phyloP scores from a whole-genome alignment of 2,329 filamentous ascomycete genomes.

The Lasiodiplodia sp. region DNA sequence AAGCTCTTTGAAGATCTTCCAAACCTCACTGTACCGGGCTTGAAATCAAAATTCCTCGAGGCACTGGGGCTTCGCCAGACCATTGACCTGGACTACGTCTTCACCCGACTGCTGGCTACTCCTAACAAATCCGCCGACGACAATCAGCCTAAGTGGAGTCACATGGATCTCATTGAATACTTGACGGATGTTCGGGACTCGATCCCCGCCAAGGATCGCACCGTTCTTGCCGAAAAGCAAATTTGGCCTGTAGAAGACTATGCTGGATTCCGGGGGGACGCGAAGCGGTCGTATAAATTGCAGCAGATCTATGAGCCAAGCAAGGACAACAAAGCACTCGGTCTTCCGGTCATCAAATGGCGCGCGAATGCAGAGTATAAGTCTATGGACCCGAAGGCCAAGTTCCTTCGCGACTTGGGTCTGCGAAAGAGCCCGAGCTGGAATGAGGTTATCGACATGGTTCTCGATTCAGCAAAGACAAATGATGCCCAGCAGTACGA shows the following conservation, averaged over 20 bases:
- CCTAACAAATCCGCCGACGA: slow-evolving; percentile 11
- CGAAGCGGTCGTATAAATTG: slow-evolving; percentile 44
- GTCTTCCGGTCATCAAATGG: slow-evolving; percentile 64
- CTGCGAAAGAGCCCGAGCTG: slow-evolving; percentile 24
- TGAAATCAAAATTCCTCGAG: slow-evolving; percentile 89
- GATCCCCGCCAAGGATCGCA: slow-evolving; percentile 76
- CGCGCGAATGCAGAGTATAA: slow-evolving; percentile 39
- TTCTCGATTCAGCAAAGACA: slow-evolving; percentile 8
- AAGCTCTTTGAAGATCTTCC: slow-evolving; percentile 95
- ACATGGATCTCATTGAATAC: slow-evolving; percentile 94
- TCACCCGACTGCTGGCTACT: slow-evolving; percentile 69
- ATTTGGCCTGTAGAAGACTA: slow-evolving; percentile 30
- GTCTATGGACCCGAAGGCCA: slow-evolving; percentile 39
- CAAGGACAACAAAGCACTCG: slow-evolving; percentile 61
- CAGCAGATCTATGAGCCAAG: slow-evolving; percentile 47
- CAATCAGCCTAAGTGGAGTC: slow-evolving; percentile 75
- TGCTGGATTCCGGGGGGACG: slow-evolving; percentile 34
- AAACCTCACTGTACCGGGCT: slow-evolving; percentile 72
- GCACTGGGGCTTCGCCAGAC: slow-evolving; percentile 93
- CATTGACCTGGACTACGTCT: slow-evolving; percentile 91
- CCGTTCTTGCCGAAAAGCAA: slow-evolving; percentile 52
- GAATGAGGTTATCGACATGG: slow-evolving; percentile 24
- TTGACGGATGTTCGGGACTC: slow-evolving; percentile 88
- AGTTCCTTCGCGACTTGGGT: slow-evolving; percentile 41
- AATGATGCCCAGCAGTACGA: slow-evolving; percentile 20